A percentile compares a stretch with the other conserved stretches of the same genome.
phyloP scores from a whole-genome alignment of 2,329 filamentous ascomycete genomes.

The Tolypocladium tropicale region DNA sequence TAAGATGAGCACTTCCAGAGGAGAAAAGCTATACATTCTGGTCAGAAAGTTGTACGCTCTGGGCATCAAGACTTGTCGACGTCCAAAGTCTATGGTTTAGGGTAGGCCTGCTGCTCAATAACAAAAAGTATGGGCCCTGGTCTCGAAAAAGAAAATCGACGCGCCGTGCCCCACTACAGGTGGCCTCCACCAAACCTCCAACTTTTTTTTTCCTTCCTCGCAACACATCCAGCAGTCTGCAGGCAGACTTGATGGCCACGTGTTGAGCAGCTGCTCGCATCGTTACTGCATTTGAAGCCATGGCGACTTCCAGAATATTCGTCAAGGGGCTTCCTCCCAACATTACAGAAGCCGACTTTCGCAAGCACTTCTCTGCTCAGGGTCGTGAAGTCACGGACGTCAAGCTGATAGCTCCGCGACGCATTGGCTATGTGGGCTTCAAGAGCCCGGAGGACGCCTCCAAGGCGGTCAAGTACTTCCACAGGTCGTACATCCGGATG shows the following conservation, averaged over 20 bases:
- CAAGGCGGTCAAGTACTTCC: constrained; percentile 87
- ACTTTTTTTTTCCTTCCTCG: constrained; percentile 17
- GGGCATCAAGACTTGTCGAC: background rate
- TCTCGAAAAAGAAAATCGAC: background rate
- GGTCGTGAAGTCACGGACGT: constrained; percentile 77
- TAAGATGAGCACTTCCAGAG: no score
- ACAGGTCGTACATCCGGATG: constrained; percentile 91
- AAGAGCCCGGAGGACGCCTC: constrained; percentile 70
- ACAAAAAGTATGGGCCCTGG: background rate
- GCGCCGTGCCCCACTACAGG: background rate
- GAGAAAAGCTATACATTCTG: no score
- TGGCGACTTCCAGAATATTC: constrained; percentile 60
- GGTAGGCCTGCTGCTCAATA: background rate
- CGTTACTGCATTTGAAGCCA: constrained; percentile 15
- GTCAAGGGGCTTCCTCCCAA: constrained; percentile 78
- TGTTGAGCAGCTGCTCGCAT: background rate
- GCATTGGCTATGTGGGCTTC: constrained; percentile 95
- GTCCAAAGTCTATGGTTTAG: background rate
- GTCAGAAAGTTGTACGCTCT: background rate
- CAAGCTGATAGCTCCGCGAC: constrained; percentile 78
- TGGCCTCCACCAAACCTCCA: constrained; percentile 2
- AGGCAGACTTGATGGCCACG: constrained; percentile 3
- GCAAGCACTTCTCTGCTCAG: constrained; percentile 71
- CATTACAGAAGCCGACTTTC: constrained; percentile 75
- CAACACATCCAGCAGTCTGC: constrained; percentile 3